Percentiles rank a stretch among this genome's conserved stretches.
Conservation (phyloP, 1,284 basidiomycete species). For the Malassezia vespertilionis region DNA sequence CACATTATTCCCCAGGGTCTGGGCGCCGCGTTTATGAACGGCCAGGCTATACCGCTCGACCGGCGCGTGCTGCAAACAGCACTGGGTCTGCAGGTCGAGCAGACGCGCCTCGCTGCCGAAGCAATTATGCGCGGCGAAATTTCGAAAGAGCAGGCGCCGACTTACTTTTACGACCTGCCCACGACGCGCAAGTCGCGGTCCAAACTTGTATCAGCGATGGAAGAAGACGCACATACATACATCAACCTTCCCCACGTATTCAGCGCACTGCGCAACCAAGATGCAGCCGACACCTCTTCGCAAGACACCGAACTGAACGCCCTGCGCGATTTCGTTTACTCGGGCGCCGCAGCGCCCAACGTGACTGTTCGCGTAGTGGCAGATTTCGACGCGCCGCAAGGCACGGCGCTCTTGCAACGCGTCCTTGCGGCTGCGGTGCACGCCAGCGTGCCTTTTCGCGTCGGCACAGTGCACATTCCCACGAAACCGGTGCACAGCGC, state of each 20-base stretch:
- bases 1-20: slow-evolving; percentile 17
- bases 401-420: background rate
- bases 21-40: slow-evolving; percentile 66
- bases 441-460: background rate
- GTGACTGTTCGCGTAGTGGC: slow-evolving; percentile 44
- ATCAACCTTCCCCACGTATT: slow-evolving; percentile 3
- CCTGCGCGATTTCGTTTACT: slow-evolving; percentile 56
- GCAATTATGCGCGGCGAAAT: slow-evolving; percentile 58
- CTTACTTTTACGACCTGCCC: slow-evolving; percentile 81
- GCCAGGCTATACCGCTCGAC: slow-evolving; percentile 62
- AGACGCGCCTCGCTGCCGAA: slow-evolving; percentile 18
- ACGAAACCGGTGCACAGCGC: no score
- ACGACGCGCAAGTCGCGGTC: slow-evolving; percentile 62
- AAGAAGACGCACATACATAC: slow-evolving; percentile 40
- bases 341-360: slow-evolving; percentile 50
- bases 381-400: background rate
- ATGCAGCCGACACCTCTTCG: no score
- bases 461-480: background rate
- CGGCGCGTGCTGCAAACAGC: slow-evolving; percentile 51
- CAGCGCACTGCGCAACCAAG: background rate
- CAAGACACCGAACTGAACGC: background rate
- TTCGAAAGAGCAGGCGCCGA: slow-evolving; percentile 53
- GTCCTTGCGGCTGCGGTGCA: background rate
- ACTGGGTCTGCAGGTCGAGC: slow-evolving; percentile 24
- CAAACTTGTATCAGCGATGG: slow-evolving; percentile 54